Conservation (phyloP, 2,329 filamentous ascomycete species). For the Aspergillus sclerotialis region DNA sequence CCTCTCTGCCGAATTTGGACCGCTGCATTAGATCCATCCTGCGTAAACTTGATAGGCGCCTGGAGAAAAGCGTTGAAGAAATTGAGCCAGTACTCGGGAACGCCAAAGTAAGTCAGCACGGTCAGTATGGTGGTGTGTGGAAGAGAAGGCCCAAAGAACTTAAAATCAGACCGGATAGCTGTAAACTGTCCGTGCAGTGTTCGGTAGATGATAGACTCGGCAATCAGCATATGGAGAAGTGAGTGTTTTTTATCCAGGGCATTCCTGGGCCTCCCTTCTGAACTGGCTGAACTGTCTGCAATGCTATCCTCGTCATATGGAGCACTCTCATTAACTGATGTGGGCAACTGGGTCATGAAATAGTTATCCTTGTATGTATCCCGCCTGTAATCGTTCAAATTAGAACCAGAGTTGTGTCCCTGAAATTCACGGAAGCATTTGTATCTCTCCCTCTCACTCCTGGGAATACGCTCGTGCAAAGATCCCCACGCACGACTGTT, state of each 20-base stretch:
- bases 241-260: slow-evolving; percentile 48
- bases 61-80: slow-evolving; percentile 57
- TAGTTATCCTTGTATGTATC: slow-evolving; percentile 39
- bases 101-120: slow-evolving; percentile 53
- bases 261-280: slow-evolving; percentile 30
- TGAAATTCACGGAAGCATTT: slow-evolving; percentile 36
- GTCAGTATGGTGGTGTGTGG: slow-evolving; percentile 54
- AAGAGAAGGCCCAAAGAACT: slow-evolving; percentile 52
- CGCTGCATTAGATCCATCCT: slow-evolving; percentile 43
- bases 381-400: slow-evolving; percentile 27
- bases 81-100: slow-evolving; percentile 49
- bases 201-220: slow-evolving; percentile 48
- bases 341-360: slow-evolving; percentile 52
- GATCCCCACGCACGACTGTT: slow-evolving; percentile 37
- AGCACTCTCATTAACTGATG: slow-evolving; percentile 28
- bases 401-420: slow-evolving; percentile 8
- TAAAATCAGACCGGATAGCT: slow-evolving; percentile 52
- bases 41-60: slow-evolving; percentile 51
- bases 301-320: slow-evolving; percentile 34
- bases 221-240: slow-evolving; percentile 50
- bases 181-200: slow-evolving; percentile 44
- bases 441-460: slow-evolving; percentile 36
- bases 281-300: slow-evolving; percentile 17
- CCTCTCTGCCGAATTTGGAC: slow-evolving; percentile 47
- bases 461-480: slow-evolving; percentile 24